Base-by-base conservation (phyloP, 2,329 filamentous ascomycete species). In the Hawksworthiomyces lignivorus region DNA sequence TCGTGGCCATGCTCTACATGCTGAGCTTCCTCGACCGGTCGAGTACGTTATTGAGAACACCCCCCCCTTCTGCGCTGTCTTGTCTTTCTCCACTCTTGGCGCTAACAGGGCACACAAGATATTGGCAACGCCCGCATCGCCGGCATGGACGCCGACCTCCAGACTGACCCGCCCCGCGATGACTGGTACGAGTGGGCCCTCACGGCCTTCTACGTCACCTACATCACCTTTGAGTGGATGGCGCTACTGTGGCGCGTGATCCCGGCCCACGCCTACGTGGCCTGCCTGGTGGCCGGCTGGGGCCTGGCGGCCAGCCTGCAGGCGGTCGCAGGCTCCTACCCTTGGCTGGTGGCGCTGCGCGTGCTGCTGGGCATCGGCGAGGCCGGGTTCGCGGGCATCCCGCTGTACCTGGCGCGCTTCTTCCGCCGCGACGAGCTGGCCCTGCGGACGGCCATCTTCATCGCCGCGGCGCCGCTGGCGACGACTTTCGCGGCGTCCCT, bases 1-100 rank as follows among this genome's bases (percentile, higher is more conserved):
- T 95, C 57, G 73, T 95, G 49, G 84, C 86, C 10, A 59, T 90
- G 45, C 70, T 95, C 11, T 96, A 92, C 58, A 75, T 94, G 69
- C 68, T 95, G 48, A 84, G 81, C 48, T 95, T 94, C 57, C 63
- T 95, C 50, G 88, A 95, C 60, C 74, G 88, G 50, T 89, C 85
- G 15, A 94, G 86, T 88, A 67, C 48, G 72, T 65, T 44, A 26
- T n/a, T 5, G n/a, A n/a, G n/a, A n/a, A n/a, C n/a, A n/a, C n/a
- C n/a, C n/a, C n/a, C 9, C 15, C 12, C 15, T 30, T 26, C 22
- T 20, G n/a, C 20, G 35, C n/a, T 31, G 31, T 40, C 19, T 34
- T 8, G 5, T 15, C 31, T 39, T n/a, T 28, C 26, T 4, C 7
- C 33, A 14, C 12, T n/a, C 12, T 33, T n/a, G n/a, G n/a, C 24